A percentile compares a stretch with the other conserved stretches of the same genome.
These are phyloP conservation scores for Cytospora leucostoma DNA, from an alignment of 2,329 filamentous ascomycete genomes.

Conservation along the genomic window DNA sequence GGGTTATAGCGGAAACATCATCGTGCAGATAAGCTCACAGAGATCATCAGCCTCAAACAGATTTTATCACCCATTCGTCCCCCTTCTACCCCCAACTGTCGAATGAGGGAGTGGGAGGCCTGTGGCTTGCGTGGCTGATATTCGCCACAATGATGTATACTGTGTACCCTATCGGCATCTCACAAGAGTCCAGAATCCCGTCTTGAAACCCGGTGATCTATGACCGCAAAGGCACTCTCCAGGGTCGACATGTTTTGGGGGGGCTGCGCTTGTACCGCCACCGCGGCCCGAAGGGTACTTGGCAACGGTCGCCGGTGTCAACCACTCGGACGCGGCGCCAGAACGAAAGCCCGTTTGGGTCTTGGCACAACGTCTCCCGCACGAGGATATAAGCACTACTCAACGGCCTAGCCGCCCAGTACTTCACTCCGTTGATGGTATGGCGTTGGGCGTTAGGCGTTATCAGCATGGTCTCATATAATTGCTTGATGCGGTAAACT, in stretches of 20 bases:
- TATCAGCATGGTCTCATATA: too few species aligned
- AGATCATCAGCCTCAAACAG: slow-evolving; percentile 8
- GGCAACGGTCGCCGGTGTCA: slow-evolving; percentile 1
- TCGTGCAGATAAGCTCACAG: slow-evolving; percentile 18
- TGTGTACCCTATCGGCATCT: neutral
- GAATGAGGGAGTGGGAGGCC: slow-evolving; percentile 24
- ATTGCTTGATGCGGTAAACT: neutral
- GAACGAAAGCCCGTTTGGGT: neutral
- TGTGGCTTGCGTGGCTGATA: slow-evolving; percentile 28
- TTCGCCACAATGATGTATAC: slow-evolving; percentile 19
- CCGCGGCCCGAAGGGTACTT: neutral
- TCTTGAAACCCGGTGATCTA: neutral
- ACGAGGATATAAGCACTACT: neutral
- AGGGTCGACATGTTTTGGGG: neutral
- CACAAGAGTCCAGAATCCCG: neutral
- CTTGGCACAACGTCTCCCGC: neutral
- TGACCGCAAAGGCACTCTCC: neutral
- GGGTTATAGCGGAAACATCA: slow-evolving; percentile 5
- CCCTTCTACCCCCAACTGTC: neutral
- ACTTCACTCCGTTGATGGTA: too few species aligned
- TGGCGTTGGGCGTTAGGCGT: too few species aligned
- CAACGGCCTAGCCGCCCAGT: neutral
- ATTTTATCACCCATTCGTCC: neutral
- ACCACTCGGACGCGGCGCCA: neutral
- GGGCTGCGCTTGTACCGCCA: neutral